A percentile compares a stretch with the other conserved stretches of the same genome.
Evolutionary conservation across 1,139 yeast genomes (phyloP).

Genomic region (Zhuliangozyma blackwelliae): DNA sequence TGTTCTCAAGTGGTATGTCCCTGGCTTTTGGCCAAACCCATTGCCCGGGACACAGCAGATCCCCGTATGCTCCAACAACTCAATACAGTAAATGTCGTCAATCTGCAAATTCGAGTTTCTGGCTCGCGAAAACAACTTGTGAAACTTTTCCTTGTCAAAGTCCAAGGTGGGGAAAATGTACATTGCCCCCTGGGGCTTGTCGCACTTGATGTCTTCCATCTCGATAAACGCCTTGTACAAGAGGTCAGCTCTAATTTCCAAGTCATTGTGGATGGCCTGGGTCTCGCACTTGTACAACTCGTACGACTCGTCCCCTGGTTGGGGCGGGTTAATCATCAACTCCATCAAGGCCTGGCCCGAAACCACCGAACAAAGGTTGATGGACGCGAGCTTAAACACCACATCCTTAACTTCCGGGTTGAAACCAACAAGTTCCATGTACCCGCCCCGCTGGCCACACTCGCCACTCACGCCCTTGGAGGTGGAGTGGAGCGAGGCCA

Average conservation of each 20-base stretch:
- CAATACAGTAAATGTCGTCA: conserved; percentile 85
- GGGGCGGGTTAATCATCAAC: conserved; percentile 90
- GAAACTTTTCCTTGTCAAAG: conserved; percentile 45
- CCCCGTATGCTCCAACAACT: conserved; percentile 82
- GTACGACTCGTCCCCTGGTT: conserved; percentile 70
- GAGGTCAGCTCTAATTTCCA: conserved; percentile 57
- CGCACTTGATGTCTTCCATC: conserved; percentile 81
- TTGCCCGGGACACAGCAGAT: conserved; percentile 97
- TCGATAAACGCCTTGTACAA: conserved; percentile 66
- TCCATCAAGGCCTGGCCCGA: conserved; percentile 92
- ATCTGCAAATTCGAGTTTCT: conserved; percentile 50
- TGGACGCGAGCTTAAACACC: conserved; percentile 80
- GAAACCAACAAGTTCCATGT: conserved; percentile 90
- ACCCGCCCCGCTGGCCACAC: conserved; percentile 99
- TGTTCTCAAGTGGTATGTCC: conserved; percentile 88
- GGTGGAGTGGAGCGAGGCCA: conserved; percentile 92
- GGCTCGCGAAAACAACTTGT: conserved; percentile 60
- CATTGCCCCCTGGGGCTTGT: conserved; percentile 96
- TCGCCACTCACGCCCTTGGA: conserved; percentile 97
- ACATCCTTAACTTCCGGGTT: conserved; percentile 62
- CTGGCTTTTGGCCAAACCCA: conserved; percentile 90
- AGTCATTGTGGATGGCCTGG: conserved; percentile 52
- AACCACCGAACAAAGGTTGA: conserved; percentile 89
- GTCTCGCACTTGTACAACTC: conserved; percentile 63
- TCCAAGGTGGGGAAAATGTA: conserved; percentile 81